phyloP scores from a whole-genome alignment of 345 rosid species.

The Sapria himalayana region DNA sequence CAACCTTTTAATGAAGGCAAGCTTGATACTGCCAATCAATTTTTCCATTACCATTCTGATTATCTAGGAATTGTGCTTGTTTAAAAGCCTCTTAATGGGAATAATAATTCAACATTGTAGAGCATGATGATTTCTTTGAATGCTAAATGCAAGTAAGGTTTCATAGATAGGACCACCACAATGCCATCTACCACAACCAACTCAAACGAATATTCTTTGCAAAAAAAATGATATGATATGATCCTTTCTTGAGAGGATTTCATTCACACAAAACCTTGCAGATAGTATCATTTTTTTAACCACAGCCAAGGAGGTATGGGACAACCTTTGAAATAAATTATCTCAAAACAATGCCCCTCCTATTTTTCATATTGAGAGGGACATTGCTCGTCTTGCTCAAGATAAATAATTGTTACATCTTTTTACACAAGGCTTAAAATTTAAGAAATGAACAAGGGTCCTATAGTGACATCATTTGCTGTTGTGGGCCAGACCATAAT shows the following conservation, averaged over 20 bases:
- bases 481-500: background rate
- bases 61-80: background rate
- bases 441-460: background rate
- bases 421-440: background rate
- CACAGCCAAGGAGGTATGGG: background rate
- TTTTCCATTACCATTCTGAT: slow-evolving; percentile 2
- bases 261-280: background rate
- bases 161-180: background rate
- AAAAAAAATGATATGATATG: slow-evolving; percentile 1
- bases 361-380: too few species aligned
- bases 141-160: background rate
- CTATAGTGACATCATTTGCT: background rate
- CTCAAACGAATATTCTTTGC: background rate
- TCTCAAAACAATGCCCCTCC: too few species aligned
- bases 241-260: background rate
- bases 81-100: background rate
- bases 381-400: too few species aligned
- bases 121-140: slow-evolving; percentile 3
- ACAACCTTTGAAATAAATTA: background rate
- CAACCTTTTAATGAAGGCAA: background rate
- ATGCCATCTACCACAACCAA: background rate
- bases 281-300: slow-evolving; percentile 1
- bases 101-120: background rate
- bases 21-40: background rate
- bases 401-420: background rate